These are phyloP conservation scores for Suillus occidentalis DNA, from an alignment of 768 basidiomycete species.

Conservation along the genomic window DNA sequence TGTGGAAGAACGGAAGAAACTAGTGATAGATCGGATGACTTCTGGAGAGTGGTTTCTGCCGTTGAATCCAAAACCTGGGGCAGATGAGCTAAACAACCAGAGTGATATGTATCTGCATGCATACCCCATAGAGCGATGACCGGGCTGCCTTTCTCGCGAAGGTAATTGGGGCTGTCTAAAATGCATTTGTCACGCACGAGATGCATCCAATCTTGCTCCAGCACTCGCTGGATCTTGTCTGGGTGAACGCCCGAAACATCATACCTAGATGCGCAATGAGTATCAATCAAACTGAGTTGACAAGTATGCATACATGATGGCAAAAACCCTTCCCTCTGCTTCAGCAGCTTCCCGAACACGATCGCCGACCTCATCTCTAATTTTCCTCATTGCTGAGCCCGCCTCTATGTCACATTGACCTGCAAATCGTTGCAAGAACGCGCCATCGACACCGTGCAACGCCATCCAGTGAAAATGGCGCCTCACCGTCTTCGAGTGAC, in stretches of 20 bases:
- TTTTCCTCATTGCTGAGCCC: slow-evolving; percentile 53
- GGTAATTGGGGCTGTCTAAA: slow-evolving; percentile 71
- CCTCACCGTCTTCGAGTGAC: slow-evolving; percentile 71
- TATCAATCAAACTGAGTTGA: slow-evolving; percentile 5
- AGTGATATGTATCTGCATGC: slow-evolving; percentile 7
- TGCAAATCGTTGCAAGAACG: slow-evolving; percentile 77
- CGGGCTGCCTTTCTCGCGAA: slow-evolving; percentile 65
- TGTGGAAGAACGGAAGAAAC: slow-evolving; percentile 58
- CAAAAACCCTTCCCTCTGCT: slow-evolving; percentile 76
- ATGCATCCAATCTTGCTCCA: slow-evolving; percentile 75
- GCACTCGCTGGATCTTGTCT: slow-evolving; percentile 61
- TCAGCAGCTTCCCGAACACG: slow-evolving; percentile 77
- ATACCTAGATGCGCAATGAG: slow-evolving; percentile 51
- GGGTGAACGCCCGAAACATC: slow-evolving; percentile 78
- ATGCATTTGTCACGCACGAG: slow-evolving; percentile 60
- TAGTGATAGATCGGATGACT: slow-evolving; percentile 53
- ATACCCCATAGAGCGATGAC: slow-evolving; percentile 76
- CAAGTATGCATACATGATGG: slow-evolving; percentile 66
- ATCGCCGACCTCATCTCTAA: slow-evolving; percentile 75
- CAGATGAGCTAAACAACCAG: not conserved
- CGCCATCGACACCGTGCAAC: slow-evolving; percentile 75
- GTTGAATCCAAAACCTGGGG: slow-evolving; percentile 66
- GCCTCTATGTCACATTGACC: slow-evolving; percentile 60
- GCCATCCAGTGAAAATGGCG: slow-evolving; percentile 73
- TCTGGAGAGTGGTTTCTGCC: slow-evolving; percentile 61